A percentile compares a stretch with the other conserved stretches of the same genome.
Conservation (phyloP, 441 rosid genomes). For the Daphne laureola region DNA sequence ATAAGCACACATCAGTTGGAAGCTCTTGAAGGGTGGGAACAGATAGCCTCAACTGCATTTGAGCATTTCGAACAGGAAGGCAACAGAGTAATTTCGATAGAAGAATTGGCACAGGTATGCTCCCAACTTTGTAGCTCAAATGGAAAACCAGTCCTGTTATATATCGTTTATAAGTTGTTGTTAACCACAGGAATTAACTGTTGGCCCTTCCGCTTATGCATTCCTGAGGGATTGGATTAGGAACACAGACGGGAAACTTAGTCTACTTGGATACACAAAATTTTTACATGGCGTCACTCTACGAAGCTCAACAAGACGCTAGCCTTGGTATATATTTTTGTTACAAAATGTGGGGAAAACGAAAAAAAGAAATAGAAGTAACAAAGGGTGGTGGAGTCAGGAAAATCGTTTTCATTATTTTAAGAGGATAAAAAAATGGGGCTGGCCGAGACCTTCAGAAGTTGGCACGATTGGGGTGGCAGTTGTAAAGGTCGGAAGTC, state of each 20-base stretch:
- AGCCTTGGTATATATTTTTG: constrained; percentile 21
- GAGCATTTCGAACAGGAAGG: constrained; percentile 82
- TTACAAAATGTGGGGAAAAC: background rate
- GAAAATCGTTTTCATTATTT: background rate
- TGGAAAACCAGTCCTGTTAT: background rate
- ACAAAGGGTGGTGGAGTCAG: background rate
- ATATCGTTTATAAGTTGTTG: background rate
- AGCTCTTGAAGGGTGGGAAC: constrained; percentile 85
- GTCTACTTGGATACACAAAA: constrained; percentile 77
- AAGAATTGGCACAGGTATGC: constrained; percentile 76
- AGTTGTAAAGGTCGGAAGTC: no score
- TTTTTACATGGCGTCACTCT: constrained; percentile 91
- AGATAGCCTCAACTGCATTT: constrained; percentile 60
- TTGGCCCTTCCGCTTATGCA: constrained; percentile 71
- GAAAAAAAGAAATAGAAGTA: background rate
- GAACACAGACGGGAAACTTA: constrained; percentile 74
- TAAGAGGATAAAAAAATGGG: no score
- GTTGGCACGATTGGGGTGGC: no score
- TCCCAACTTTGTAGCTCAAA: background rate
- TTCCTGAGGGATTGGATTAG: constrained; percentile 75
- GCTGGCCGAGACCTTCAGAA: no score
- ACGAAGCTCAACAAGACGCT: constrained; percentile 76
- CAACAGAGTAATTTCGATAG: constrained; percentile 68
- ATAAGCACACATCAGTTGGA: constrained; percentile 77
- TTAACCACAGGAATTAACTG: constrained; percentile 66